Base-by-base conservation (phyloP, 495 filamentous ascomycete genomes). In the Lineolata rhizophorae region DNA sequence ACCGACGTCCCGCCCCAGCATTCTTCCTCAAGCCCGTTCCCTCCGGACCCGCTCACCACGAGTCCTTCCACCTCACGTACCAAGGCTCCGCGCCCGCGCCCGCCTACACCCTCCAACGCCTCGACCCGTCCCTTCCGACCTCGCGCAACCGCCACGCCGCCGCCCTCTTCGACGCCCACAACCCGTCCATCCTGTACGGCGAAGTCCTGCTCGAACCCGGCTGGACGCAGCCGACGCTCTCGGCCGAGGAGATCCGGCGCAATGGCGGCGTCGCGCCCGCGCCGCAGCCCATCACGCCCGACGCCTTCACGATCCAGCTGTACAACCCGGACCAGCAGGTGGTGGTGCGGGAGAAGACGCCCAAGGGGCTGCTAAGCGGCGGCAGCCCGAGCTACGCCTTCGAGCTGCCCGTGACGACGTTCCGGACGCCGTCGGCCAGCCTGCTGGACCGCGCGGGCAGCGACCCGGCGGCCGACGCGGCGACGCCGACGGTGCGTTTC, bases 271-370 rank as follows among this genome's bases (percentile, higher is more conserved):
- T 67, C 0, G 55, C 73, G 2, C 73, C 77, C 12, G 61, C 72
- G 3, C 70, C 75, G 0, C 72, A 83, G 42, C 74, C 85, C 8
- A 60, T 82, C 15, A 56, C 84, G 20, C 87, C 87, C 1, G 66
- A 66, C 27, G 63, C 64, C 31, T 92, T 95, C 50, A 61, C 64
- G 12, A 63, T 95, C 32, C 76, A 85, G 40, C 72, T 97, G 8
- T 95, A 94, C 63, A 82, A 92, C 46, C 87, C 87, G 0, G 84
- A 94, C 55, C 84, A 91, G 50, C 59, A 76, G 38, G 56, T 95
- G 18, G 34, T 56, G 0, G 60, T 95, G 27, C 69, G 61, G 47
- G 65, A 77, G 48, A 65, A 76, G 35, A 56, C 68, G 26, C 75
- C 75, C 32, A 62, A 67, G 31, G n/a, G n/a, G n/a, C n/a, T n/a